Percentiles rank a stretch among this genome's conserved stretches.
Evolutionary conservation across 1,284 basidiomycete genomes (phyloP).

Genomic region (Pyrrhoderma lamaoense): DNA sequence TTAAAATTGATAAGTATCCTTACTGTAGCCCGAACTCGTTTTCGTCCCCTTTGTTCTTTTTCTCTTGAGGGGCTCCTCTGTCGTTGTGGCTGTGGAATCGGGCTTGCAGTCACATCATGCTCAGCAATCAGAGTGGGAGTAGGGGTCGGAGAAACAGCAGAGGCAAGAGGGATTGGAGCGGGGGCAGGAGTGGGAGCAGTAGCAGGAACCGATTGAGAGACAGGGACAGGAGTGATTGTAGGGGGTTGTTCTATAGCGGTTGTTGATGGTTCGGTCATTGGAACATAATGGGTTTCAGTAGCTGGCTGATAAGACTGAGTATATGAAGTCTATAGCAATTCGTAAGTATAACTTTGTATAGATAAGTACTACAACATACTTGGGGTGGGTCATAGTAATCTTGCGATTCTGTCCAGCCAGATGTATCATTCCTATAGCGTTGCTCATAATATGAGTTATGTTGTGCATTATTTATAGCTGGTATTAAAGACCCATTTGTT

Average conservation of each 20-base stretch:
- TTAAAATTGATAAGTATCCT: conserved; percentile 18
- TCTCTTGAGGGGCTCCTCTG: neutral
- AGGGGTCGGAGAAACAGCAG: neutral
- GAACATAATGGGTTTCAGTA: neutral
- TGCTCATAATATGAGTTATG: conserved; percentile 37
- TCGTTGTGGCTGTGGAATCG: neutral
- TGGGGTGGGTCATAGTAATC: conserved; percentile 52
- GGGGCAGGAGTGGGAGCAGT: neutral
- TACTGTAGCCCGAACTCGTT: conserved; percentile 53
- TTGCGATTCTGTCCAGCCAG: conserved; percentile 39
- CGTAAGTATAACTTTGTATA: neutral
- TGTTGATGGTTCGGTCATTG: neutral
- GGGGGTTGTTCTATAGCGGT: neutral
- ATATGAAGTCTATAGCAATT: conserved; percentile 27
- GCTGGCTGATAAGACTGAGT: conserved; percentile 30
- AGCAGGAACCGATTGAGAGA: neutral
- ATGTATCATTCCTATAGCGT: conserved; percentile 50
- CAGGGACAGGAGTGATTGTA: neutral
- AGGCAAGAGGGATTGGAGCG: neutral
- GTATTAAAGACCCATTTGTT: neutral
- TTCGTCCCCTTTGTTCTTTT: conserved; percentile 49
- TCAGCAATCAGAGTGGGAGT: conserved; percentile 21
- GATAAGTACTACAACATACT: conserved; percentile 19
- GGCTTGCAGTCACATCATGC: conserved; percentile 34
- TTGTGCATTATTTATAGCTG: conserved; percentile 8